Conservation (phyloP, 1,284 basidiomycete species). For the Trichosporon faecale region DNA sequence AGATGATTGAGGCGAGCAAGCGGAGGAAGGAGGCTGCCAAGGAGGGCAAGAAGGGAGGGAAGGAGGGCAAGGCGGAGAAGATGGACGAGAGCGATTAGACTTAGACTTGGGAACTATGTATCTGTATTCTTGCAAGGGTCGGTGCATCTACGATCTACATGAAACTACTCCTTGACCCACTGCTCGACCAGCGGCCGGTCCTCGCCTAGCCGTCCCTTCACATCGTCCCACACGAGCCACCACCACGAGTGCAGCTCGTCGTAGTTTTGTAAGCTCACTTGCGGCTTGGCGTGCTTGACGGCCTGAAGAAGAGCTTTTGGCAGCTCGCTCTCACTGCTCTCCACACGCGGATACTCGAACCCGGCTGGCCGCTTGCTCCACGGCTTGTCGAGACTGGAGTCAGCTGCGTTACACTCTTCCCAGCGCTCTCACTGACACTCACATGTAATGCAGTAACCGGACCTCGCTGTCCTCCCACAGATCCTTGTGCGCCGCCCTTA, state of each 20-base stretch:
- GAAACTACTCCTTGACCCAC: neutral
- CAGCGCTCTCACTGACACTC: conserved; percentile 19
- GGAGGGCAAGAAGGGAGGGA: conserved; percentile 29
- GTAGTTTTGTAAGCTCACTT: conserved; percentile 39
- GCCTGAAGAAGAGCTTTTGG: conserved; percentile 34
- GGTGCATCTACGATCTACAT: neutral
- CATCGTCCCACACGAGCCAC: conserved; percentile 50
- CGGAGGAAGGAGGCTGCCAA: conserved; percentile 31
- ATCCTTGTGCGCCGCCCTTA: conserved; percentile 47
- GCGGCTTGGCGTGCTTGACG: conserved; percentile 29
- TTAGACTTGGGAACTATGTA: neutral
- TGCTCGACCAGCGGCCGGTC: neutral
- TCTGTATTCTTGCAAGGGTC: neutral
- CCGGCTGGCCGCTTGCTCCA: conserved; percentile 38
- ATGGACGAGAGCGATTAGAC: conserved; percentile 13
- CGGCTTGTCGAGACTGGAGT: conserved; percentile 48
- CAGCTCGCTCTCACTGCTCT: conserved; percentile 14
- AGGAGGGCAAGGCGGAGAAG: neutral
- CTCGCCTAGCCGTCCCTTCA: conserved; percentile 14
- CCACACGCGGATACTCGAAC: neutral
- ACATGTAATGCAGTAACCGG: conserved; percentile 52
- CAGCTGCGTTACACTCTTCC: neutral
- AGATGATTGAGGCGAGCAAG: conserved; percentile 52
- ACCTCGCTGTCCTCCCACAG: conserved; percentile 54
- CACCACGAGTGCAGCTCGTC: conserved; percentile 50